phyloP scores from a whole-genome alignment of 1,139 yeast species.

The Geotrichum candidum region DNA sequence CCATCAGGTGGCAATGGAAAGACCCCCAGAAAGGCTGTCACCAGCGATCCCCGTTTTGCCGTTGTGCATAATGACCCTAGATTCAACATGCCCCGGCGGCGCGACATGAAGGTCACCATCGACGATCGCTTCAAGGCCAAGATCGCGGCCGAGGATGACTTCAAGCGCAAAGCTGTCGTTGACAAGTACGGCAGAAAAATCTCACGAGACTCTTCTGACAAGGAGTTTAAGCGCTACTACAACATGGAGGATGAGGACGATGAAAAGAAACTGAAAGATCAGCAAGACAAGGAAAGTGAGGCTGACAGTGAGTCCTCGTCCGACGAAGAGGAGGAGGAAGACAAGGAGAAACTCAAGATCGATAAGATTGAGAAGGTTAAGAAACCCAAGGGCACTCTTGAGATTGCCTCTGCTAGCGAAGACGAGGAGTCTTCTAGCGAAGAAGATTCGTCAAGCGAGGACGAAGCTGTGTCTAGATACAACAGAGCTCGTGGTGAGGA shows the following conservation, averaged over 20 bases:
- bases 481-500: slow-evolving; percentile 80
- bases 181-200: slow-evolving; percentile 85
- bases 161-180: slow-evolving; percentile 56
- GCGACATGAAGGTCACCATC: slow-evolving; percentile 66
- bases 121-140: slow-evolving; percentile 77
- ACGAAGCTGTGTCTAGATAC: slow-evolving; percentile 29
- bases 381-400: not conserved
- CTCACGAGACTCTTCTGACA: slow-evolving; percentile 38
- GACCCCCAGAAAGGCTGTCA: slow-evolving; percentile 35
- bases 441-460: slow-evolving; percentile 27
- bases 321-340: slow-evolving; percentile 28
- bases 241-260: slow-evolving; percentile 42
- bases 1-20: slow-evolving; percentile 7
- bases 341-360: slow-evolving; percentile 27
- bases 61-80: slow-evolving; percentile 84
- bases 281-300: slow-evolving; percentile 20
- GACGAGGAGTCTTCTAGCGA: slow-evolving; percentile 18
- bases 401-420: slow-evolving; percentile 18
- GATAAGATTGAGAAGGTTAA: slow-evolving; percentile 26
- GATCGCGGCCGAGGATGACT: slow-evolving; percentile 50
- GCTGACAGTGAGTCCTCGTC: slow-evolving; percentile 19
- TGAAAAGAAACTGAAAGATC: slow-evolving; percentile 1
- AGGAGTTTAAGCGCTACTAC: slow-evolving; percentile 62
- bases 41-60: slow-evolving; percentile 69
- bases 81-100: slow-evolving; percentile 66